Percentiles rank a stretch among this genome's conserved stretches.
These are phyloP conservation scores for Mychonastes homosphaera DNA, from an alignment of 139 green algal species.

Conservation along the genomic window DNA sequence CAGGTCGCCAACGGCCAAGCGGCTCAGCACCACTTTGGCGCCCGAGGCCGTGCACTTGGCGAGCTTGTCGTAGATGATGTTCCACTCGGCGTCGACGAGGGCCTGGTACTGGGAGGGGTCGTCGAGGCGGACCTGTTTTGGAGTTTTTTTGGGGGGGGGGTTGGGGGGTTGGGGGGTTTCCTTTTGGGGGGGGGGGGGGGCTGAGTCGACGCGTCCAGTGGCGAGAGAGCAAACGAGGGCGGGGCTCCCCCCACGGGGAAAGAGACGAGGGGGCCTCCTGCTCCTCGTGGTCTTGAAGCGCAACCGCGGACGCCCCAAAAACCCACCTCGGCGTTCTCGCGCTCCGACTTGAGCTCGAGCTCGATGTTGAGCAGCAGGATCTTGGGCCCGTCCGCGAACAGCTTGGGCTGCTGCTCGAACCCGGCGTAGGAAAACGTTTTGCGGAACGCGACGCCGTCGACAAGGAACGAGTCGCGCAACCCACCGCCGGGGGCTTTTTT, in stretches of 20 bases:
- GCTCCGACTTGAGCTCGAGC: conserved; percentile 96
- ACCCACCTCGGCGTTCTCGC: conserved; percentile 91
- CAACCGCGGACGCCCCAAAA: too few species aligned
- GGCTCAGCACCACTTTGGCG: conserved; percentile 4
- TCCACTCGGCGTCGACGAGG: conserved; percentile 96
- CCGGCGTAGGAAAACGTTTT: conserved; percentile 99
- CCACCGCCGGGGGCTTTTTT: conserved; percentile 91
- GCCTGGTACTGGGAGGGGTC: conserved; percentile 92
- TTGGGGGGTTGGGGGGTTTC: neutral
- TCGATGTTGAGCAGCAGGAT: conserved; percentile 98
- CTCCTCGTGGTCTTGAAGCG: too few species aligned
- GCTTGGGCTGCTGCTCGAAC: conserved; percentile 99
- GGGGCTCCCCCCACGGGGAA: too few species aligned
- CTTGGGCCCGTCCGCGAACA: conserved; percentile 66
- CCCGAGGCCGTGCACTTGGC: conserved; percentile 56
- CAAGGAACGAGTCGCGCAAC: conserved; percentile 92
- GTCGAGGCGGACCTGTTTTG: conserved; percentile 61
- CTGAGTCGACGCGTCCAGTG: too few species aligned
- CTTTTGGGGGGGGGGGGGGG: neutral
- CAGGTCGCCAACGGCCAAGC: conserved; percentile 70
- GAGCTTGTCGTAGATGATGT: conserved; percentile 99
- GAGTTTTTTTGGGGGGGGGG: conserved; percentile 2
- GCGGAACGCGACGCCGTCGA: conserved; percentile 97
- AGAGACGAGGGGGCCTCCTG: too few species aligned
- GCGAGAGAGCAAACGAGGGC: too few species aligned